These are phyloP conservation scores for Linnemannia hyalina DNA, from an alignment of 192 early-diverging fungal genomes.

Conservation along the genomic window DNA sequence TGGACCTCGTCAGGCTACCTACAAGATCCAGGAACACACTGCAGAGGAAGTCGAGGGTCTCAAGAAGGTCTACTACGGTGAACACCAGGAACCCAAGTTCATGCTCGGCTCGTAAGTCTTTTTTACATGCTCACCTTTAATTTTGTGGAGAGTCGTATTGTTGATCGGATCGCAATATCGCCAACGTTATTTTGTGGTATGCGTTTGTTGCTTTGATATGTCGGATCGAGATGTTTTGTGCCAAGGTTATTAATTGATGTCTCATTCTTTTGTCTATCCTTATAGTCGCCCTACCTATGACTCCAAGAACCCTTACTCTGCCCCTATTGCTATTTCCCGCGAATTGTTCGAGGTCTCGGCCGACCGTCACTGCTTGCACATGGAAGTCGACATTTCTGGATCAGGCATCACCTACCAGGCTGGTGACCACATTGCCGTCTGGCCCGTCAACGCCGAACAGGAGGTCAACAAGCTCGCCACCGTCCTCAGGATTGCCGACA, in stretches of 20 bases:
- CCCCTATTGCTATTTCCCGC: conserved; percentile 71
- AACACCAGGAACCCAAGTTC: conserved; percentile 59
- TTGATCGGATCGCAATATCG: neutral
- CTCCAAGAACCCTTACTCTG: conserved; percentile 88
- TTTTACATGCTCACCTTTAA: neutral
- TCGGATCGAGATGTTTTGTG: neutral
- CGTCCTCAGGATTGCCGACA: conserved; percentile 71
- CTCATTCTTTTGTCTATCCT: neutral
- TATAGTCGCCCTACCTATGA: conserved; percentile 75
- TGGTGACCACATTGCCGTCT: conserved; percentile 97
- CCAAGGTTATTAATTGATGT: conserved; percentile 12
- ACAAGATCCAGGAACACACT: conserved; percentile 67
- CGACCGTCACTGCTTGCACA: conserved; percentile 90
- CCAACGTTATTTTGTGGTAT: neutral
- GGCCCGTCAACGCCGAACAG: conserved; percentile 86
- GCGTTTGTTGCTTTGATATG: too few species aligned
- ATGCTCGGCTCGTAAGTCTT: conserved; percentile 56
- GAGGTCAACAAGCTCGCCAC: conserved; percentile 77
- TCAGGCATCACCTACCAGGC: conserved; percentile 88
- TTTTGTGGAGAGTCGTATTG: neutral
- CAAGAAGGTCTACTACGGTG: conserved; percentile 64
- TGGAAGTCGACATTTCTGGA: conserved; percentile 92
- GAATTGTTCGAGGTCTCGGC: conserved; percentile 75
- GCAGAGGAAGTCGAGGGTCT: conserved; percentile 32
- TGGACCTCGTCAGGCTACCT: conserved; percentile 61